Percentiles rank a stretch among this genome's conserved stretches.
phyloP scores from a whole-genome alignment of 176 grass and related monocot species.

The maize (Zea mays) region DNA sequence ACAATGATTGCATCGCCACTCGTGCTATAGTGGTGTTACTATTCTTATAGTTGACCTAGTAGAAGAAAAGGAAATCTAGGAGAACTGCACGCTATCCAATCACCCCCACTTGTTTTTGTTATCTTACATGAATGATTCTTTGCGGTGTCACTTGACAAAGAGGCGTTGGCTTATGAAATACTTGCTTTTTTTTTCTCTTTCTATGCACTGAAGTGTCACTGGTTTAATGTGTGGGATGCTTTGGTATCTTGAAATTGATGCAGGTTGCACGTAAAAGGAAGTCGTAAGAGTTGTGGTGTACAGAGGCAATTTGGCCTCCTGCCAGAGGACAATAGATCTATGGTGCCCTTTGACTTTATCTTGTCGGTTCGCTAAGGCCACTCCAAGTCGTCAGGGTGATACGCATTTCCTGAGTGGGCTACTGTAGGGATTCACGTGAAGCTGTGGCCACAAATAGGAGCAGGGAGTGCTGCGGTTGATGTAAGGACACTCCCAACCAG shows the following conservation, averaged over 20 bases:
- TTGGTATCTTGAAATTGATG: constrained; percentile 31
- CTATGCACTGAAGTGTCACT: background rate
- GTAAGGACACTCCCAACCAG: constrained; percentile 45
- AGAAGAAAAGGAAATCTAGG: constrained; percentile 64
- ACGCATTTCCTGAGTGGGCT: constrained; percentile 27
- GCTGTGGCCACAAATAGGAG: constrained; percentile 44
- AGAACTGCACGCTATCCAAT: constrained; percentile 45
- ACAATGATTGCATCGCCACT: constrained; percentile 58
- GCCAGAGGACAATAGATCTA: constrained; percentile 25
- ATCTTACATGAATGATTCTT: constrained; percentile 38
- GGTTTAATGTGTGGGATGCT: constrained; percentile 10
- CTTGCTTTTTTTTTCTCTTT: background rate
- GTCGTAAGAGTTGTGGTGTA: constrained; percentile 25
- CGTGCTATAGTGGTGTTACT: constrained; percentile 64
- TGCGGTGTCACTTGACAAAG: constrained; percentile 30
- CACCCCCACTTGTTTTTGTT: constrained; percentile 52
- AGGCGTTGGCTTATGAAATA: constrained; percentile 29
- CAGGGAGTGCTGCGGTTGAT: constrained; percentile 50
- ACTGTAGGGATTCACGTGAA: constrained; percentile 44
- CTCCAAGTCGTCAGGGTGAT: constrained; percentile 37
- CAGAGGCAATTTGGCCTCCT: constrained; percentile 35
- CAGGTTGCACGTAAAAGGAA: constrained; percentile 28
- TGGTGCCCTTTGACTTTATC: constrained; percentile 82
- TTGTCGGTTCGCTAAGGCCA: constrained; percentile 68
- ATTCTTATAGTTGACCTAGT: constrained; percentile 78